Evolutionary conservation across 352 stramenopile genomes (phyloP).

Genomic region (Phytophthora rubi): DNA sequence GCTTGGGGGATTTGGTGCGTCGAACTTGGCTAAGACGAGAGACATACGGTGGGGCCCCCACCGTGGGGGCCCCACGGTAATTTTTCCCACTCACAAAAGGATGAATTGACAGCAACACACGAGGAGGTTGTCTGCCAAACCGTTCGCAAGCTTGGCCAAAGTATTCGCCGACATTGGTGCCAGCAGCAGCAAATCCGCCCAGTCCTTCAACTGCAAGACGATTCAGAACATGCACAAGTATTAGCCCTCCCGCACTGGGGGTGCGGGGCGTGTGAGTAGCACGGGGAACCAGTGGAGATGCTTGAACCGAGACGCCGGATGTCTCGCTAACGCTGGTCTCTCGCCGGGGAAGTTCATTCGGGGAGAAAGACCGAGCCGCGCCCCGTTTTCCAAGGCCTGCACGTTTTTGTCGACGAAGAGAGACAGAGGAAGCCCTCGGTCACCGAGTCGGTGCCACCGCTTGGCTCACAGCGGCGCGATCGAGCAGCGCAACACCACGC

Average conservation of each 20-base stretch:
- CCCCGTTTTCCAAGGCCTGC: slow-evolving; percentile 21
- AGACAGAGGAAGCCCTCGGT: slow-evolving; percentile 35
- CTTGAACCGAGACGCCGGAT: slow-evolving; percentile 39
- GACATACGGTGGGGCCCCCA: slow-evolving; percentile 42
- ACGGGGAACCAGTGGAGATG: slow-evolving; percentile 35
- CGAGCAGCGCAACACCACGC: slow-evolving; percentile 21
- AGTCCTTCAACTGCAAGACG: slow-evolving; percentile 90
- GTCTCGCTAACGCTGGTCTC: slow-evolving; percentile 31
- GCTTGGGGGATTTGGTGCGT: slow-evolving; percentile 24
- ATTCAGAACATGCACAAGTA: not conserved
- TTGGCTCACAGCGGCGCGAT: slow-evolving; percentile 35
- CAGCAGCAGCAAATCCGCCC: slow-evolving; percentile 93
- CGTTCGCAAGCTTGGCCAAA: slow-evolving; percentile 91
- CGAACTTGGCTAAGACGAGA: slow-evolving; percentile 40
- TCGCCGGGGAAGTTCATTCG: slow-evolving; percentile 33
- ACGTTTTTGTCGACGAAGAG: slow-evolving; percentile 8
- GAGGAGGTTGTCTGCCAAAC: slow-evolving; percentile 95
- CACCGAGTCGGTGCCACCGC: slow-evolving; percentile 31
- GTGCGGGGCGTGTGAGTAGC: slow-evolving; percentile 39
- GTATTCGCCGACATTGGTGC: slow-evolving; percentile 92
- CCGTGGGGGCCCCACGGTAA: no score
- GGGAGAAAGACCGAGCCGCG: slow-evolving; percentile 28
- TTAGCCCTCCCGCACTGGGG: slow-evolving; percentile 6
- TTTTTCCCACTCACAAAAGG: not conserved
- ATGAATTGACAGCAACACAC: slow-evolving; percentile 38